Conservation (phyloP, 176 grass and related monocot genomes). For the Carex cristatella region DNA sequence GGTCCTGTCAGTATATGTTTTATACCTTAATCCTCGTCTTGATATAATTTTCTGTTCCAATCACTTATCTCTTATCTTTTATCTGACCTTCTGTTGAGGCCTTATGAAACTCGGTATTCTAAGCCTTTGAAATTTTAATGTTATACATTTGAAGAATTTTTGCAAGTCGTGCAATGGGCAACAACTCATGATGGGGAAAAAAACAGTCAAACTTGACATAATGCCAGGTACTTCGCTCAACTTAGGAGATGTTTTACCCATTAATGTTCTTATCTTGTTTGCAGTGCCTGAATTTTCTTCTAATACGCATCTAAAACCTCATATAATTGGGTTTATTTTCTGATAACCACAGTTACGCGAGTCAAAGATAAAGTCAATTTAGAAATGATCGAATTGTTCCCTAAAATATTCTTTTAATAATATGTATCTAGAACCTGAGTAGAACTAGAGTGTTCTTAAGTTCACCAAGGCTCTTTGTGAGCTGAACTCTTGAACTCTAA, state of each 20-base stretch:
- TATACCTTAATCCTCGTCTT: conserved; percentile 7
- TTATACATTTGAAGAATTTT: conserved; percentile 50
- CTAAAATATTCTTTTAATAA: background rate
- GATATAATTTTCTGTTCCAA: background rate
- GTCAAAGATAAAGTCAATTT: background rate
- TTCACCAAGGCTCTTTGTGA: no score
- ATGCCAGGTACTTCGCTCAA: conserved; percentile 48
- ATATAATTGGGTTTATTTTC: background rate
- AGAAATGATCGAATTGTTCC: background rate
- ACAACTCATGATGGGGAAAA: conserved; percentile 58
- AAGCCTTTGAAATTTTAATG: background rate
- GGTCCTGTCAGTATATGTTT: background rate
- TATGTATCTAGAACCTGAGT: background rate
- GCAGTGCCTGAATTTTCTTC: background rate
- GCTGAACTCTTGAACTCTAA: no score
- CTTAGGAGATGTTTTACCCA: background rate
- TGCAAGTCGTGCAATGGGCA: conserved; percentile 94
- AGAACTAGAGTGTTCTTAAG: no score
- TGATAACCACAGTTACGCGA: background rate
- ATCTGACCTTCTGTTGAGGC: background rate
- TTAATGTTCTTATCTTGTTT: background rate
- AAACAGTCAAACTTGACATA: conserved; percentile 72
- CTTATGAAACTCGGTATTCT: background rate
- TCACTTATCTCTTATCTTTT: background rate
- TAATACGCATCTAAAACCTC: background rate